phyloP scores from a whole-genome alignment of 1,284 basidiomycete genomes.

The Macrocybe sp. region DNA sequence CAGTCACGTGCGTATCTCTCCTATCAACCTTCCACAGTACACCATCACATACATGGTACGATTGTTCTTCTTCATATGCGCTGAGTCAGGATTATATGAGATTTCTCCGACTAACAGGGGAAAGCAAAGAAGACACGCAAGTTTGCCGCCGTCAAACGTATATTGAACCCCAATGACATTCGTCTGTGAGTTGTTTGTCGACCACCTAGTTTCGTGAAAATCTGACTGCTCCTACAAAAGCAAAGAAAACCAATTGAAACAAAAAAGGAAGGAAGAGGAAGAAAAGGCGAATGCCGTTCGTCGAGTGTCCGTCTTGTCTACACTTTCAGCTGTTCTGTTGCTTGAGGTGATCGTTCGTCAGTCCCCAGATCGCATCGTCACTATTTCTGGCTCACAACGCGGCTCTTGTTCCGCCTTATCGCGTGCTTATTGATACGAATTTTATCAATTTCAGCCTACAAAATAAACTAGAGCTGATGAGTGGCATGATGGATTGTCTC shows the following conservation, averaged over 20 bases:
- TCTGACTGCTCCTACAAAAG: conserved; percentile 29
- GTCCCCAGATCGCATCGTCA: conserved; percentile 81
- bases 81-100: neutral
- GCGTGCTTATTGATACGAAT: conserved; percentile 98
- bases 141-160: conserved; percentile 92
- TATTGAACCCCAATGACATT: conserved; percentile 93
- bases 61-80: neutral
- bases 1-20: too few relatives aligned
- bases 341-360: conserved; percentile 27
- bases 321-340: conserved; percentile 7
- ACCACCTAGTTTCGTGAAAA: neutral
- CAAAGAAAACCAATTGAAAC: conserved; percentile 78
- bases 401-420: conserved; percentile 94
- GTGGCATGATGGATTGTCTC: conserved; percentile 99
- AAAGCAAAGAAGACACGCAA: conserved; percentile 94
- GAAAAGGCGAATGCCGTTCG: conserved; percentile 69
- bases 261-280: conserved; percentile 73
- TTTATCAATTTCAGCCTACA: conserved; percentile 99
- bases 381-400: conserved; percentile 97
- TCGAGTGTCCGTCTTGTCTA: conserved; percentile 50
- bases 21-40: too few relatives aligned
- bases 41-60: conserved; percentile 5
- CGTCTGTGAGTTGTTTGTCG: conserved; percentile 64
- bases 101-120: conserved; percentile 46
- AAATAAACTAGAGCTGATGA: conserved; percentile 95